Percentiles rank a stretch among this genome's conserved stretches.
Conservation (phyloP, 2,329 filamentous ascomycete genomes). For the Massarina eburnea region DNA sequence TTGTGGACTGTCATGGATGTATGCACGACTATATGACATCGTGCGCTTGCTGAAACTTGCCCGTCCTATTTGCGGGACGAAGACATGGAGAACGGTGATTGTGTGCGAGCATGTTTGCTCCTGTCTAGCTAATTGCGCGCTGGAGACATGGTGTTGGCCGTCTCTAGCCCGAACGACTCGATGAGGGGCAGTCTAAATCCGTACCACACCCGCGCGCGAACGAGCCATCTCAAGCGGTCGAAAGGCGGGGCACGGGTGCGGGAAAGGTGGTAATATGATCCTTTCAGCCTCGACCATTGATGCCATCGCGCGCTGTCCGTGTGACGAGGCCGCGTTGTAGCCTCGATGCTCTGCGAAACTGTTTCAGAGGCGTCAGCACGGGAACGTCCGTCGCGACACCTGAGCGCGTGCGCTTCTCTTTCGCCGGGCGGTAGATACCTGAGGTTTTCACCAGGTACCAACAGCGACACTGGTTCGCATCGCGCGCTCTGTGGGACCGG, state of each 20-base stretch:
- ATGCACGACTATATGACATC: slow-evolving; percentile 2
- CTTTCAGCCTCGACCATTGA: slow-evolving; percentile 5
- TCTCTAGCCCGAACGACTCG: slow-evolving; percentile 1
- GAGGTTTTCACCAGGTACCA: not conserved
- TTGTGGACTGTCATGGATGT: slow-evolving; percentile 10
- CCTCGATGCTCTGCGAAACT: slow-evolving; percentile 2
- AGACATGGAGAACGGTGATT: slow-evolving; percentile 1
- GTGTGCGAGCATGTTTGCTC: slow-evolving; percentile 9
- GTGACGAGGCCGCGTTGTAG: not conserved
- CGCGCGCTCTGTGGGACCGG: not conserved
- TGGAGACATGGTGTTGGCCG: not conserved
- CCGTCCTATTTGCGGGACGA: slow-evolving; percentile 4
- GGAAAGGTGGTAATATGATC: not conserved
- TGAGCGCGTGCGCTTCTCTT: slow-evolving; percentile 8
- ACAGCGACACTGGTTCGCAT: not conserved
- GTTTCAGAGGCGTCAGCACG: slow-evolving; percentile 15
- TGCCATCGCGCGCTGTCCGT: not conserved
- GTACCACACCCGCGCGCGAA: slow-evolving; percentile 5
- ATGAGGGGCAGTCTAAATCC: slow-evolving; percentile 12
- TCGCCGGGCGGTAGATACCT: not conserved
- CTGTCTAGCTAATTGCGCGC: slow-evolving; percentile 4
- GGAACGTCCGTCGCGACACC: slow-evolving; percentile 18
- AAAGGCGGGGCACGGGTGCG: not conserved
- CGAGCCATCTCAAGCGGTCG: not conserved
- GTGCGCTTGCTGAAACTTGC: slow-evolving; percentile 6